phyloP scores from a whole-genome alignment of 805 yeast genomes.

The Saccharomycopsis javanensis region DNA sequence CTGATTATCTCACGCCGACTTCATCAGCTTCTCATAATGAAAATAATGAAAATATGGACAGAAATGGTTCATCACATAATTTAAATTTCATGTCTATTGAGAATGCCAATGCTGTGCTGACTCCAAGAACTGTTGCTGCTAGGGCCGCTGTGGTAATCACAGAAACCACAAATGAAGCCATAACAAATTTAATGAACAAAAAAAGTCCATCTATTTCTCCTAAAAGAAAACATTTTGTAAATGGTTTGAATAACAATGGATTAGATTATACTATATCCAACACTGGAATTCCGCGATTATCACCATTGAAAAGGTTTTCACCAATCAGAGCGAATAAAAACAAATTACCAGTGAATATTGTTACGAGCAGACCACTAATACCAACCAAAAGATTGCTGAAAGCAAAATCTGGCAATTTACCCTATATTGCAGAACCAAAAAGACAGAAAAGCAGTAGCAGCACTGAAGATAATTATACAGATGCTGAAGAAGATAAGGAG shows the following conservation, averaged over 20 bases:
- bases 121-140: background rate
- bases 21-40: background rate
- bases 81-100: background rate
- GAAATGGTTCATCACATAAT: background rate
- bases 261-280: no score
- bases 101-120: background rate
- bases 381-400: background rate
- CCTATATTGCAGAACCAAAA: background rate
- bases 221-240: background rate
- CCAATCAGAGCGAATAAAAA: background rate
- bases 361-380: background rate
- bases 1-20: background rate
- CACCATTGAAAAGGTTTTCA: background rate
- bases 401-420: background rate
- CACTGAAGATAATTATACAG: background rate
- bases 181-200: background rate
- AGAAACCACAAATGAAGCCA: background rate
- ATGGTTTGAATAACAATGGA: background rate
- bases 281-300: background rate
- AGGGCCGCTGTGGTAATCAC: background rate
- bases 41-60: background rate
- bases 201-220: background rate
- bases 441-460: background rate
- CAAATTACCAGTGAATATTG: background rate
- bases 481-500: background rate